phyloP scores from a whole-genome alignment of 2,329 filamentous ascomycete species.

The Elsinoe perseae region DNA sequence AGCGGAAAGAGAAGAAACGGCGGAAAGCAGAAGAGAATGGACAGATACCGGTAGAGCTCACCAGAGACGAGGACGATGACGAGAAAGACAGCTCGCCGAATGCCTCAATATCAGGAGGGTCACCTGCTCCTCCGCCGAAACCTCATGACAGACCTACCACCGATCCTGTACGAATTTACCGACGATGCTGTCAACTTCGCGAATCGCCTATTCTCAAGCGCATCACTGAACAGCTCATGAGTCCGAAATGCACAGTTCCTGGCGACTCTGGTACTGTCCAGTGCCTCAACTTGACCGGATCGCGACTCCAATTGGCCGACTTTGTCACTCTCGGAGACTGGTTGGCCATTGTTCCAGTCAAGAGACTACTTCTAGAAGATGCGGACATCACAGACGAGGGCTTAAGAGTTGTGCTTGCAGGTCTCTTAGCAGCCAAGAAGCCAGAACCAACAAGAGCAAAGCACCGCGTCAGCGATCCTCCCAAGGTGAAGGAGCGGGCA shows the following conservation, averaged over 20 bases:
- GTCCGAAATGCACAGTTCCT: constrained; percentile 56
- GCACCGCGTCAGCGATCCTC: constrained; percentile 23
- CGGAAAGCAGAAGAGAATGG: constrained; percentile 82
- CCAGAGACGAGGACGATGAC: constrained; percentile 59
- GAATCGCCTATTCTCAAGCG: constrained; percentile 89
- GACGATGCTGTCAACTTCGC: constrained; percentile 85
- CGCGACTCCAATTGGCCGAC: constrained; percentile 74
- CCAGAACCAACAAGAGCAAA: constrained; percentile 40
- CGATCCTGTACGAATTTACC: constrained; percentile 86
- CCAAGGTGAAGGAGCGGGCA: constrained; percentile 37
- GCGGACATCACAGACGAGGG: constrained; percentile 82
- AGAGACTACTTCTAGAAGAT: constrained; percentile 78
- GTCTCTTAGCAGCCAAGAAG: constrained; percentile 70
- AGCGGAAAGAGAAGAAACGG: constrained; percentile 81
- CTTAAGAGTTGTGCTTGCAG: constrained; percentile 76
- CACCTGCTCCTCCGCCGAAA: constrained; percentile 34
- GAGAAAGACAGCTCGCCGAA: constrained; percentile 36
- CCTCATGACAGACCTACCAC: constrained; percentile 69
- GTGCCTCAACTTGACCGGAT: constrained; percentile 75
- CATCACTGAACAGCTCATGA: constrained; percentile 78
- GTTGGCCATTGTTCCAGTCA: constrained; percentile 84
- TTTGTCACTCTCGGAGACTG: constrained; percentile 86
- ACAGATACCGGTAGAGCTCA: constrained; percentile 73
- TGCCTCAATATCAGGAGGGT: constrained; percentile 12
- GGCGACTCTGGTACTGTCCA: constrained; percentile 66